Conservation (phyloP, 805 yeast species). For the Yarrowia sp. region DNA sequence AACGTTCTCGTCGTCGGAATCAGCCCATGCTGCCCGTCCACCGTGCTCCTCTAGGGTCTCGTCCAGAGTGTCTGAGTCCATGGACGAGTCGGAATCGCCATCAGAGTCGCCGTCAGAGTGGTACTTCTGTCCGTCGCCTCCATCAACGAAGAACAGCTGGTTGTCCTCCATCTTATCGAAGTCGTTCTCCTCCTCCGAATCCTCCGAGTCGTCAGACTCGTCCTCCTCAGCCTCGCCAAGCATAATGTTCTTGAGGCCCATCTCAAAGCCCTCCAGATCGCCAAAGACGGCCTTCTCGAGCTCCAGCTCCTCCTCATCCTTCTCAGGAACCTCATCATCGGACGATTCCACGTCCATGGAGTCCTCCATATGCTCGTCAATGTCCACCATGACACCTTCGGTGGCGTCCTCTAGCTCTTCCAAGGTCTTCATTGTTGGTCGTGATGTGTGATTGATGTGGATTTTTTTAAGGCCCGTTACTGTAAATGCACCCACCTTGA, state of each 20-base stretch:
- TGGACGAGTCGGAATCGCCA: slow-evolving; percentile 40
- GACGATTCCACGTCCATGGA: slow-evolving; percentile 27
- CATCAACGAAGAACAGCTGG: slow-evolving; percentile 55
- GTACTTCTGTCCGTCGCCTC: slow-evolving; percentile 29
- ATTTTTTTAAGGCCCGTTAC: not conserved
- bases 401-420: slow-evolving; percentile 25
- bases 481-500: slow-evolving; percentile 3
- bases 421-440: not conserved
- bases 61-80: slow-evolving; percentile 41
- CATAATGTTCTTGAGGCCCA: slow-evolving; percentile 59
- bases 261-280: slow-evolving; percentile 71
- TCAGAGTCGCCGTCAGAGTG: slow-evolving; percentile 37
- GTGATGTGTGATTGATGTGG: no score
- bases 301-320: slow-evolving; percentile 77
- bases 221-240: slow-evolving; percentile 41
- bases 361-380: slow-evolving; percentile 26
- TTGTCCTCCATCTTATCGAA: slow-evolving; percentile 46
- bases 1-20: slow-evolving; percentile 83
- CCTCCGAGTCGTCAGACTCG: slow-evolving; percentile 37
- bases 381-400: slow-evolving; percentile 22
- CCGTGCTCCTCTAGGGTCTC: slow-evolving; percentile 39
- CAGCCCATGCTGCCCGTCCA: slow-evolving; percentile 69
- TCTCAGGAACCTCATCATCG: slow-evolving; percentile 51
- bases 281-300: slow-evolving; percentile 89
- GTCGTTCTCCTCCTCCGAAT: slow-evolving; percentile 40